phyloP scores from a whole-genome alignment of 768 basidiomycete species.

The Lentinula boryana region DNA sequence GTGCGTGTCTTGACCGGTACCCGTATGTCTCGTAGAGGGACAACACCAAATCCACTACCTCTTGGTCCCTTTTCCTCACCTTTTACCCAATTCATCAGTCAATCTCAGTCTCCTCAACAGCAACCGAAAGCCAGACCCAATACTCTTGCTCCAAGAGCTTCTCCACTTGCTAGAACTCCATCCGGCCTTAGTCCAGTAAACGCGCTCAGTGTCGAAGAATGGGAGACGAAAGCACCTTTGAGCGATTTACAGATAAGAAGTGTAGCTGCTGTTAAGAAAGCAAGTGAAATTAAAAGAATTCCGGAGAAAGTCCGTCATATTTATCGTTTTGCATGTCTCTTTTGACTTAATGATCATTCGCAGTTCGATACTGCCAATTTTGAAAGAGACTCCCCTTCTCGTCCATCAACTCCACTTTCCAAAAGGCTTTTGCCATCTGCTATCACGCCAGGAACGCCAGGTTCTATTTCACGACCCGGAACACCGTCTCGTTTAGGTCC shows the following conservation, averaged over 20 bases:
- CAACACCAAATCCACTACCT: conserved; percentile 5
- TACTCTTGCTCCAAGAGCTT: conserved; percentile 1
- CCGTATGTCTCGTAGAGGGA: conserved; percentile 6
- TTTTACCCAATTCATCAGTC: background rate
- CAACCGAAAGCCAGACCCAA: background rate
- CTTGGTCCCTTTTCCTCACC: background rate
- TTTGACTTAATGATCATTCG: background rate
- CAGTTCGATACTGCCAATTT: conserved; percentile 16
- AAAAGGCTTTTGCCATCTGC: conserved; percentile 22
- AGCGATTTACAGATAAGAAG: conserved; percentile 63
- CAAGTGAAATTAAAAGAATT: conserved; percentile 53
- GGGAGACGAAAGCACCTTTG: conserved; percentile 81
- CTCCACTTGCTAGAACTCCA: background rate
- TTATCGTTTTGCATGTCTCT: background rate
- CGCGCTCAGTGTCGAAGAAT: conserved; percentile 75
- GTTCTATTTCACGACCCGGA: conserved; percentile 28
- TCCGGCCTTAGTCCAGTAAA: conserved; percentile 25
- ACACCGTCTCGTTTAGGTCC: conserved; percentile 33
- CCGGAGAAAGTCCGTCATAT: conserved; percentile 63
- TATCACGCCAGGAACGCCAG: conserved; percentile 8
- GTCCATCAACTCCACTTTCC: conserved; percentile 33
- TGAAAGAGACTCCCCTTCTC: conserved; percentile 23
- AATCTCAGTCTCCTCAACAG: background rate
- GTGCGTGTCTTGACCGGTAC: background rate
- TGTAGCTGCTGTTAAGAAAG: conserved; percentile 55